These are phyloP conservation scores for Diplodia mutila DNA, from an alignment of 2,329 filamentous ascomycete genomes.

Conservation along the genomic window DNA sequence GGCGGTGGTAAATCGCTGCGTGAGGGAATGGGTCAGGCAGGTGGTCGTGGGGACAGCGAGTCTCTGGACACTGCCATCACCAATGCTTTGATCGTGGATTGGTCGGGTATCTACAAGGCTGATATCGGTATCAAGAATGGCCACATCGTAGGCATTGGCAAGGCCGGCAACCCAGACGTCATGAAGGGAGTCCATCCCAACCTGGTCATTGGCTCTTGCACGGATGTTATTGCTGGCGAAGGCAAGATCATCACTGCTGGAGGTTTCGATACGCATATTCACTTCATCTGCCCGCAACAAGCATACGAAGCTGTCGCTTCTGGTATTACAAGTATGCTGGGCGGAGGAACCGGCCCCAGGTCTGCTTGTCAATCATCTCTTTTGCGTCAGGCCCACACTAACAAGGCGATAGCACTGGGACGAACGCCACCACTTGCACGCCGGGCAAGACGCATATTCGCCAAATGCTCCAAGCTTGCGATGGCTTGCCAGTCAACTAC, in stretches of 20 bases:
- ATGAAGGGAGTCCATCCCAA: conserved; percentile 83
- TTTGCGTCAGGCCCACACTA: conserved; percentile 27
- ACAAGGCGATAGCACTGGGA: conserved; percentile 67
- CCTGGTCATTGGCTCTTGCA: conserved; percentile 84
- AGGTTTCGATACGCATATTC: conserved; percentile 87
- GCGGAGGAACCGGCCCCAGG: conserved; percentile 91
- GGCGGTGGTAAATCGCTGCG: conserved; percentile 91
- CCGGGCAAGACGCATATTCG: conserved; percentile 81
- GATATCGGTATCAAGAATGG: conserved; percentile 93
- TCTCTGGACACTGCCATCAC: conserved; percentile 83
- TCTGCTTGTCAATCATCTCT: conserved; percentile 39
- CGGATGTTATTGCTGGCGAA: conserved; percentile 90
- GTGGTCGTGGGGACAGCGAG: conserved; percentile 71
- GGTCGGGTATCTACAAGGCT: conserved; percentile 91
- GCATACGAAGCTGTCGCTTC: conserved; percentile 79
- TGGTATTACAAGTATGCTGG: conserved; percentile 87
- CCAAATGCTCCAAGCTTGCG: conserved; percentile 87
- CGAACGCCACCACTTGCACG: conserved; percentile 91
- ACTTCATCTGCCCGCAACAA: conserved; percentile 95
- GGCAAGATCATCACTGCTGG: conserved; percentile 89
- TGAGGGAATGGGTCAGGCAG: conserved; percentile 94
- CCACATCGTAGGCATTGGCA: conserved; percentile 84
- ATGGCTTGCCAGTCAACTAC: conserved; percentile 80
- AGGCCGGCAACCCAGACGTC: conserved; percentile 94
- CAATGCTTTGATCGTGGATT: conserved; percentile 89